phyloP scores from a whole-genome alignment of 2,329 filamentous ascomycete genomes.

The Aspergillus texensis region DNA sequence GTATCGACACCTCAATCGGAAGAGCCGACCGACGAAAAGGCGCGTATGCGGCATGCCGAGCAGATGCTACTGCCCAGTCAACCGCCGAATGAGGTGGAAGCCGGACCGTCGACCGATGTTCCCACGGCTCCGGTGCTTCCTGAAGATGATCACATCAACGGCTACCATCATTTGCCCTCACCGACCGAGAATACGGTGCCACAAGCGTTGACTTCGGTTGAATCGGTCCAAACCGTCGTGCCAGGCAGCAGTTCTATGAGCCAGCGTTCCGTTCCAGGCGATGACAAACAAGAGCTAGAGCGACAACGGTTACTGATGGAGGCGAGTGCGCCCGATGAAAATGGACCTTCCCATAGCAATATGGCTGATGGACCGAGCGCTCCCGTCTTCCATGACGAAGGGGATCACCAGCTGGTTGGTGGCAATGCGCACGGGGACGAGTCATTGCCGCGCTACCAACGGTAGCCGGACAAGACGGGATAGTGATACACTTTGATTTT shows the following conservation, averaged over 20 bases:
- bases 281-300: conserved; percentile 82
- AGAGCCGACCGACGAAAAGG: conserved; percentile 75
- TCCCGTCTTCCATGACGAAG: conserved; percentile 61
- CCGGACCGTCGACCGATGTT: conserved; percentile 48
- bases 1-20: conserved; percentile 57
- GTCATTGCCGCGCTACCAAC: conserved; percentile 49
- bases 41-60: conserved; percentile 76
- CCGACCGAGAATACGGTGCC: conserved; percentile 23
- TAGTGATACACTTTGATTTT: conserved; percentile 19
- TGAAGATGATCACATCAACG: conserved; percentile 58
- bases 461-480: conserved; percentile 27
- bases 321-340: conserved; percentile 61
- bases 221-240: conserved; percentile 35
- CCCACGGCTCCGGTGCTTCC: conserved; percentile 50
- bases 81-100: conserved; percentile 58
- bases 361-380: conserved; percentile 53
- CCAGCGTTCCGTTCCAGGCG: conserved; percentile 39
- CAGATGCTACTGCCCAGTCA: conserved; percentile 78
- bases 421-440: conserved; percentile 41
- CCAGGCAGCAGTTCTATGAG: conserved; percentile 41
- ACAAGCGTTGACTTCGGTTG: conserved; percentile 30
- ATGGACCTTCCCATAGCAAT: conserved; percentile 12
- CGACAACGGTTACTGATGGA: conserved; percentile 64
- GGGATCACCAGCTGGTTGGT: conserved; percentile 52
- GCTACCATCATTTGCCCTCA: conserved; percentile 37